Evolutionary conservation across 768 basidiomycete genomes (phyloP).

Genomic region (Lactarius hatsudake): DNA sequence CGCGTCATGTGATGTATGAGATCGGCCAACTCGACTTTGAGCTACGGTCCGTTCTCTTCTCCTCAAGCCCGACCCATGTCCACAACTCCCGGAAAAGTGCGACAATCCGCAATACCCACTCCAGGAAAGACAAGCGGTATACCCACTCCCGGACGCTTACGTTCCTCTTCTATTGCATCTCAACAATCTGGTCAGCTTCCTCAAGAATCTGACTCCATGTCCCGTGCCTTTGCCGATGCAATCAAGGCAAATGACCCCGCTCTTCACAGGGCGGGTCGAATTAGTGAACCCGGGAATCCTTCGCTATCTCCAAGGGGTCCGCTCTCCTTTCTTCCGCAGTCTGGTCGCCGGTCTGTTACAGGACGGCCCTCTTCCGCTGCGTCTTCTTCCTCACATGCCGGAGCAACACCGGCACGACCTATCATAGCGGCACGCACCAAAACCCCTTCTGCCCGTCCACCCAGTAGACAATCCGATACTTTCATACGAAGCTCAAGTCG

Average conservation of each 20-base stretch:
- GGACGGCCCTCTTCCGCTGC: conserved; percentile 61
- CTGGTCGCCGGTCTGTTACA: conserved; percentile 45
- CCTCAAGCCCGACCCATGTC: conserved; percentile 35
- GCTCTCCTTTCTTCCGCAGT: conserved; percentile 37
- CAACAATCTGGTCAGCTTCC: conserved; percentile 33
- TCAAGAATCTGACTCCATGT: conserved; percentile 55
- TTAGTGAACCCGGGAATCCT: conserved; percentile 41
- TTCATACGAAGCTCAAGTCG: conserved; percentile 48
- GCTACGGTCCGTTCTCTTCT: background rate
- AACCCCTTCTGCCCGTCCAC: conserved; percentile 56
- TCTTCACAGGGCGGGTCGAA: conserved; percentile 52
- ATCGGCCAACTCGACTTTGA: conserved; percentile 2
- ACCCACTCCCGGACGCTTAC: conserved; percentile 68
- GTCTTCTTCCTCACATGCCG: conserved; percentile 48
- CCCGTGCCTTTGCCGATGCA: conserved; percentile 75
- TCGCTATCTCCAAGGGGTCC: conserved; percentile 45
- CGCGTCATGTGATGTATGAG: conserved; percentile 21
- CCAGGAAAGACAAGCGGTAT: conserved; percentile 50
- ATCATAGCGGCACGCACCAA: conserved; percentile 39
- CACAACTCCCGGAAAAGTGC: conserved; percentile 44
- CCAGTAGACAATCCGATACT: conserved; percentile 66
- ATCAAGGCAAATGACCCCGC: conserved; percentile 80
- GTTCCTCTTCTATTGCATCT: conserved; percentile 58
- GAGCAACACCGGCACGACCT: conserved; percentile 33
- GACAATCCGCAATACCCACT: conserved; percentile 45